A percentile compares a stretch with the other conserved stretches of the same genome.
Evolutionary conservation across 1,284 basidiomycete genomes (phyloP).

Genomic region (Boletellus dicymbophilus): DNA sequence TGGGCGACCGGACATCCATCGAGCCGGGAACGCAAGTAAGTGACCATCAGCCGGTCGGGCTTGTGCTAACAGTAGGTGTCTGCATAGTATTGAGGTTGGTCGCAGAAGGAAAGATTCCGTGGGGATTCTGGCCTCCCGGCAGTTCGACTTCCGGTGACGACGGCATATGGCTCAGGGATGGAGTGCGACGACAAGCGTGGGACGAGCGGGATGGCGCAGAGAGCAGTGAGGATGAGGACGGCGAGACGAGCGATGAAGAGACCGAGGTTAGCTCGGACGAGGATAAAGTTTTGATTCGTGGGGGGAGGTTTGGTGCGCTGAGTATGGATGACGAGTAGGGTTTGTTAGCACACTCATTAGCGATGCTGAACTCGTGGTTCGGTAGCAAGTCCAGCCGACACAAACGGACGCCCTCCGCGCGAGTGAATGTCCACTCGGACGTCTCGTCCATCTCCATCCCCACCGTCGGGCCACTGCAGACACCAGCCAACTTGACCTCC

Average conservation of each 20-base stretch:
- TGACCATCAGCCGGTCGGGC: slow-evolving; percentile 22
- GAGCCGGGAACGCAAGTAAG: slow-evolving; percentile 88
- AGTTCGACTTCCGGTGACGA: slow-evolving; percentile 36
- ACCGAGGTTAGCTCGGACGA: slow-evolving; percentile 3
- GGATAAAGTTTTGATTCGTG: not conserved
- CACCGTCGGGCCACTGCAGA: slow-evolving; percentile 14
- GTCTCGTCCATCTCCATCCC: slow-evolving; percentile 22
- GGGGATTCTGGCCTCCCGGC: slow-evolving; percentile 83
- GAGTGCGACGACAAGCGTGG: slow-evolving; percentile 29
- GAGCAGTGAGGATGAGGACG: slow-evolving; percentile 28
- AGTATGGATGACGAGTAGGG: slow-evolving; percentile 35
- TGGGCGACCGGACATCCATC: slow-evolving; percentile 83
- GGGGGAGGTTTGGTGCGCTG: slow-evolving; percentile 19
- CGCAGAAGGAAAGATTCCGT: slow-evolving; percentile 77
- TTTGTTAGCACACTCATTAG: not conserved
- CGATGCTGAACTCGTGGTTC: slow-evolving; percentile 30
- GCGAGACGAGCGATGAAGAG: slow-evolving; percentile 14
- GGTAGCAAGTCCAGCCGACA: slow-evolving; percentile 28
- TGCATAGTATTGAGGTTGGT: slow-evolving; percentile 72
- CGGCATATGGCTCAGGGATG: slow-evolving; percentile 62
- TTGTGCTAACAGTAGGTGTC: slow-evolving; percentile 7
- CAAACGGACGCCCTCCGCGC: too few species aligned
- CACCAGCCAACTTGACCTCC: slow-evolving; percentile 16
- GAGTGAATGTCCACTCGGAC: slow-evolving; percentile 11
- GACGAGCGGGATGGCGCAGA: slow-evolving; percentile 37